A percentile compares a stretch with the other conserved stretches of the same genome.
phyloP scores from a whole-genome alignment of 768 basidiomycete species.

The Chalciporus chontae region DNA sequence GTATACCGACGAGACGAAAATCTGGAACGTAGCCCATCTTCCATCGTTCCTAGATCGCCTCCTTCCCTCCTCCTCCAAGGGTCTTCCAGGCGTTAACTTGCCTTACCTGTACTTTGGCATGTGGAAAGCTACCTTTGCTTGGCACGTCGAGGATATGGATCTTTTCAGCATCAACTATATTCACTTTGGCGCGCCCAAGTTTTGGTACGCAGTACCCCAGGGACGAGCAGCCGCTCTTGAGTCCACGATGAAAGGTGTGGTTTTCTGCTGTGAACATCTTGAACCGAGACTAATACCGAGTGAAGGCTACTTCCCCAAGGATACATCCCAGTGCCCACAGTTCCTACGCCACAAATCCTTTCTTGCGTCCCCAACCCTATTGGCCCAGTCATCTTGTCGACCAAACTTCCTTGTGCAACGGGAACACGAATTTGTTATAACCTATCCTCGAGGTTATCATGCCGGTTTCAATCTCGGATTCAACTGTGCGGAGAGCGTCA shows the following conservation, averaged over 20 bases:
- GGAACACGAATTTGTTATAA: slow-evolving; percentile 94
- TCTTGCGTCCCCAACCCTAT: slow-evolving; percentile 80
- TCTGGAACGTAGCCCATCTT: slow-evolving; percentile 94
- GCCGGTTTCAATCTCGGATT: slow-evolving; percentile 95
- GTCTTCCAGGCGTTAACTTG: slow-evolving; percentile 92
- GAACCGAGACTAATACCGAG: background rate
- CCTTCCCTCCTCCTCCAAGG: slow-evolving; percentile 59
- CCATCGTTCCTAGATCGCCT: slow-evolving; percentile 83
- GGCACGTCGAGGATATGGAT: slow-evolving; percentile 99
- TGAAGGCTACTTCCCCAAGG: slow-evolving; percentile 85
- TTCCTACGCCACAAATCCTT: slow-evolving; percentile 97
- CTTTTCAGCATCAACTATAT: slow-evolving; percentile 99
- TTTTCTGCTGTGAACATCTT: background rate
- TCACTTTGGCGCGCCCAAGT: slow-evolving; percentile 95
- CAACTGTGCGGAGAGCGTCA: slow-evolving; percentile 96
- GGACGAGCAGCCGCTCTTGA: slow-evolving; percentile 80
- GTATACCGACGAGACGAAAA: slow-evolving; percentile 69
- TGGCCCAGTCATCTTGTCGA: slow-evolving; percentile 73
- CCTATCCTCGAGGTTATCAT: slow-evolving; percentile 92
- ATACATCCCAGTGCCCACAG: slow-evolving; percentile 81
- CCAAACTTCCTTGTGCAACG: slow-evolving; percentile 91
- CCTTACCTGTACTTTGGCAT: slow-evolving; percentile 99
- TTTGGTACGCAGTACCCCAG: slow-evolving; percentile 97
- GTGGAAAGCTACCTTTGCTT: slow-evolving; percentile 98
- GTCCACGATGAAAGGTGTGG: slow-evolving; percentile 78